Evolutionary conservation across 352 stramenopile species (phyloP), one percentile per base, ranked within the genome.

Genomic region (Pythium aristosporum): DNA sequence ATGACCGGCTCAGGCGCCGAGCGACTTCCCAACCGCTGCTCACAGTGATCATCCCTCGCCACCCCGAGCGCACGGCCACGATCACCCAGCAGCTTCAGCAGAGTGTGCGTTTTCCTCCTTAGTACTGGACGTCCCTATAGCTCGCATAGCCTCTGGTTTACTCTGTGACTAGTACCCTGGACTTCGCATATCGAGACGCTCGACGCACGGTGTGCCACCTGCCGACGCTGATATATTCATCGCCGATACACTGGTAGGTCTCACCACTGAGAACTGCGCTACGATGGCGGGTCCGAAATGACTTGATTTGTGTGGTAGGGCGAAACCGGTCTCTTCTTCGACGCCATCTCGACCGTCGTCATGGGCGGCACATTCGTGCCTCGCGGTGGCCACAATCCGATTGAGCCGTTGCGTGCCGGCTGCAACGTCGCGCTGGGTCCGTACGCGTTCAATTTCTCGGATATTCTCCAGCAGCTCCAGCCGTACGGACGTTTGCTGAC

Each of bases 331-430:
- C 57, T 84, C 32, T 73, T 85, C 60, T 93, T 79, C 34, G 60
- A 80, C 46, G 69, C 62, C 3, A 65, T 88, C 49, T 41, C 60
- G 2, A 84, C 76, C 10, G 82, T 82, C 25, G 82, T 91, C 42
- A 80, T 93, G 44, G 85, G 85, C 65, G 81, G 85, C 10, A 77
- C 82, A 13, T 86, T 93, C 43, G 74, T 83, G 15, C 66, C 64
- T 18, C 72, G 77, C 16, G 85, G 85, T 11, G 85, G 85, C 20
- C 85, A 93, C 62, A 93, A 93, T 37, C 78, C 82, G 13, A 85
- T 93, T 51, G 85, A 93, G 51, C 80, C 85, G 10, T 61, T 93
- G 30, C 76, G 77, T 57, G 72, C 79, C 58, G 81, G 80, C 4
- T 93, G 85, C 55, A 60, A 75, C 15, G 85, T 93, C n/a, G 42